Conservation (phyloP, 2,329 filamentous ascomycete genomes). For the Talaromyces rugulosus region DNA sequence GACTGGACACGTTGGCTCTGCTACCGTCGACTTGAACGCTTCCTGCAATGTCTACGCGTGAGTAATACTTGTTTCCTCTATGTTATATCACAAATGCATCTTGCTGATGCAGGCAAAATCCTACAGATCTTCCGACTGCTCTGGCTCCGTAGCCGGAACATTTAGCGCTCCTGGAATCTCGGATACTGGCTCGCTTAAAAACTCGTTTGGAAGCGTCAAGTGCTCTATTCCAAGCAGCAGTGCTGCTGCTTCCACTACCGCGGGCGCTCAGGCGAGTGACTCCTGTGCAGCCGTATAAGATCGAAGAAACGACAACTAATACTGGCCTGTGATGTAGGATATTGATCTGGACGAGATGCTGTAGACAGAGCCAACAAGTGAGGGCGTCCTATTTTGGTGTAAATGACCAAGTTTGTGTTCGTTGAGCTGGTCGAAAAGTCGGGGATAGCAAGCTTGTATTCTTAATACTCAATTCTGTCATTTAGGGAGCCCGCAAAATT, state of each 20-base stretch:
- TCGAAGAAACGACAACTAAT: not conserved
- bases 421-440: not conserved
- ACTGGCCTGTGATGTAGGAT: not conserved
- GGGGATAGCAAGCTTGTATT: not conserved
- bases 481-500: too few relatives aligned
- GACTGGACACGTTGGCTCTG: conserved; percentile 6
- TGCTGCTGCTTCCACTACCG: not conserved
- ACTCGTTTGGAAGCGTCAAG: not conserved
- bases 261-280: not conserved
- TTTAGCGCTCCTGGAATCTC: conserved; percentile 8
- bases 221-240: conserved; percentile 2
- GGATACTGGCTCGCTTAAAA: conserved; percentile 3
- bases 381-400: not conserved
- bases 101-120: not conserved
- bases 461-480: not conserved
- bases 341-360: not conserved
- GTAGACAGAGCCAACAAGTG: not conserved
- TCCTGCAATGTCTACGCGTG: conserved; percentile 11
- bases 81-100: not conserved
- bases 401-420: not conserved
- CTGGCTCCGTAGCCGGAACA: conserved; percentile 1
- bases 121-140: conserved; percentile 1
- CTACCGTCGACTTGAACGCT: conserved; percentile 12
- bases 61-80: not conserved
- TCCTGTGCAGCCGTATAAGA: not conserved